Base-by-base conservation (phyloP, 116 monocot genomes). In the Zostera marina region DNA sequence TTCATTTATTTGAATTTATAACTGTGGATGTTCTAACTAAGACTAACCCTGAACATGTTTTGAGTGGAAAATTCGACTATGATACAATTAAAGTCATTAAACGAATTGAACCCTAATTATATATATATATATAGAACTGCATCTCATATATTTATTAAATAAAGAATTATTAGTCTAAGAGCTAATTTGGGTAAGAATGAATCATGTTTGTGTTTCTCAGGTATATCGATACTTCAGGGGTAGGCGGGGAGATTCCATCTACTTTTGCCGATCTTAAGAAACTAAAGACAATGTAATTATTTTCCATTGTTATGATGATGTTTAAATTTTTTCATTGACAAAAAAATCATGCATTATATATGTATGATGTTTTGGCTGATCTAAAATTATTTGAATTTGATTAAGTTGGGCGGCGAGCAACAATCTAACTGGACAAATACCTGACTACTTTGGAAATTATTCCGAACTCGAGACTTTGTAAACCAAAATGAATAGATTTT, bases 341-440 rank as follows among this genome's bases (percentile, higher is more conserved):
- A n/a, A n/a, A n/a, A n/a, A n/a, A 2, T 9, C 15, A 32, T 54
- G 25, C 7, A 26, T 12, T 8, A 41, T 58, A 59, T 3, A 3
- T 49, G 13, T 6, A 41, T 66, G 66, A 48, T 48, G 17, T 48
- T 19, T 48, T 16, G 48, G n/a, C 11, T 32, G 5, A 32, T 32
- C 4, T 32, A 7, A 7, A 8, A 8, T 49, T 8, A 8, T 49
- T 49, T 49, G 16, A 16, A n/a, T 49, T 16, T 15, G 16, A 16
- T 49, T 47, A 14, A 49, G 49, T 1, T 67, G 67, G 73, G 56
- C 13, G 3, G 56, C 55, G 0, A 61, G 62, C 49, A 73, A 73
- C 41, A 48, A 61, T 39, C 67, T 73, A 22, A 48, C 60, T 21
- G 73, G 73, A 7, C 61, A 2, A 20, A 55, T 61, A 46, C 61